phyloP scores from a whole-genome alignment of 1,284 basidiomycete species.

The Moniliophthora roreri region DNA sequence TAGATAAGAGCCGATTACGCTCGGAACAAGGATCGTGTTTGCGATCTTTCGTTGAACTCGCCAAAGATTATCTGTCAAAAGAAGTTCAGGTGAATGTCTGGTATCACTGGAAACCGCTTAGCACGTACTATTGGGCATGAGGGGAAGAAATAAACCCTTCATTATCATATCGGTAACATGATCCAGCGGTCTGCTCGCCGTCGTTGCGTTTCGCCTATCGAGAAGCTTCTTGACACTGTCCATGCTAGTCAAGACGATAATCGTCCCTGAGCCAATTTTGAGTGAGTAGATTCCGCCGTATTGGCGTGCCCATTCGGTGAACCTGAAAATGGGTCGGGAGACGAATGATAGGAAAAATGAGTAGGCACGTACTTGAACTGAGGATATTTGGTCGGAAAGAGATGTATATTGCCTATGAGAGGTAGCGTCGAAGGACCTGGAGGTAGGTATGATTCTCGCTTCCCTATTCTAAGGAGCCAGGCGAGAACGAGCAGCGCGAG shows the following conservation, averaged over 20 bases:
- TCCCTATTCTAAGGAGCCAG: conserved; percentile 10
- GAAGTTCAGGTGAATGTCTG: background rate
- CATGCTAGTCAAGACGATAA: conserved; percentile 27
- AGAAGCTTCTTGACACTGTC: conserved; percentile 26
- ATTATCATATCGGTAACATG: conserved; percentile 24
- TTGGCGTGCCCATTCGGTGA: conserved; percentile 17
- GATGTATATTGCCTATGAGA: conserved; percentile 28
- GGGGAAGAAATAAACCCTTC: conserved; percentile 23
- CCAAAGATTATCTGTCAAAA: conserved; percentile 26
- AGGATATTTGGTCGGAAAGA: conserved; percentile 21
- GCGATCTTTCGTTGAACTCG: conserved; percentile 27
- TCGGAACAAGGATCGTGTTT: conserved; percentile 25
- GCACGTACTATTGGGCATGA: conserved; percentile 25
- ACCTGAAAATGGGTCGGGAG: background rate
- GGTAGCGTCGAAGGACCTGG: conserved; percentile 33
- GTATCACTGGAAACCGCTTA: background rate
- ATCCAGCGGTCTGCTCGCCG: conserved; percentile 24
- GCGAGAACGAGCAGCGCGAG: background rate
- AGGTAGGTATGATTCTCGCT: conserved; percentile 19
- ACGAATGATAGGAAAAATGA: background rate
- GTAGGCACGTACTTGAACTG: conserved; percentile 12
- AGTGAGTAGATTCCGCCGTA: conserved; percentile 26
- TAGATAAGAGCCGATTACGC: conserved; percentile 23
- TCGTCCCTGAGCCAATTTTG: conserved; percentile 24
- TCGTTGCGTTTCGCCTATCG: conserved; percentile 24